Evolutionary conservation across 1,139 yeast genomes (phyloP), one percentile per base, ranked within the genome.

Genomic region (Hyphopichia burtonii): DNA sequence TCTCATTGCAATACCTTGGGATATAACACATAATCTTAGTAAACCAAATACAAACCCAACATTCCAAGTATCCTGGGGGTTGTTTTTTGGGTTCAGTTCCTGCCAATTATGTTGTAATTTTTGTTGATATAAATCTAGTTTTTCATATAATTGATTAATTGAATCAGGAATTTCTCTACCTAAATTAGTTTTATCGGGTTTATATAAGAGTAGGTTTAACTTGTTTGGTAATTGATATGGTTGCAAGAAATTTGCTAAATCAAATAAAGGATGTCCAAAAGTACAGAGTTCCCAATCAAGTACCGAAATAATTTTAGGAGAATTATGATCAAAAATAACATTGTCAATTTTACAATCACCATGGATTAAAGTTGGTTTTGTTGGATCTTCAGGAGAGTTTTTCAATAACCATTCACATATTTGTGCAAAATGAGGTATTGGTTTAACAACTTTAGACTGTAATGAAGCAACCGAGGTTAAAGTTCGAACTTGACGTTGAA

Each of bases 221-320:
- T 56, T 40, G 34, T 61, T 56, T 0, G 85, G 80, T 46, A 79
- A 56, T 44, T 70, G 73, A 56, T 74, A 80, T 3, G 84, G 82
- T 50, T 81, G 86, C 27, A 82, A 61, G 37, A 80, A 68, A 52
- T 82, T 82, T 18, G 84, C 79, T 40, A 82, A 62, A 51, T 82
- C 88, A 42, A 83, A 82, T 41, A 81, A 59, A 1, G 87, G 87
- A 49, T 82, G 85, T 0, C 88, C 88, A 48, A 80, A 68, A 0
- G 87, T 82, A 51, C 86, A 80, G 32, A 82, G 66, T 54, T 82
- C 88, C 87, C 87, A 82, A 55, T 82, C 87, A 39, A 82, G 65
- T 1, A 82, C 78, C 0, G 86, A 86, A 41, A 75, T 62, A 3
- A 82, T 81, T 37, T 62, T 58, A 17, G 76, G 73, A 37, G 74